These are phyloP conservation scores for Trichoderma simmonsii DNA, from an alignment of 2,329 filamentous ascomycete genomes.

Conservation along the genomic window DNA sequence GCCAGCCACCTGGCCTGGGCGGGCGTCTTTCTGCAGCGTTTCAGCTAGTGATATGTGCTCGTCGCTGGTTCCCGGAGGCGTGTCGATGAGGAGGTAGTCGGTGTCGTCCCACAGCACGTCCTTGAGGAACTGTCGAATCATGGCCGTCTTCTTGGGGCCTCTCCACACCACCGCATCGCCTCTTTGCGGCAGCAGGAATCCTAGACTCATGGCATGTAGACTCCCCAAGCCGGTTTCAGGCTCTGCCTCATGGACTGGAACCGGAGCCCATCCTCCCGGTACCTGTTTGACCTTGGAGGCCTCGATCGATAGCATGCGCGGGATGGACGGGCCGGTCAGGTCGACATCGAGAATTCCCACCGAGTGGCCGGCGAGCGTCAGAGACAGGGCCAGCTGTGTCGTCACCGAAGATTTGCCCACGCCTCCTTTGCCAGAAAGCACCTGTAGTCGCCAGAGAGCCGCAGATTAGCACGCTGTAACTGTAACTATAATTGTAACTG, in stretches of 20 bases:
- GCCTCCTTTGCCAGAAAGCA: conserved; percentile 94
- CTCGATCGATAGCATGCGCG: conserved; percentile 89
- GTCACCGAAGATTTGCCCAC: conserved; percentile 98
- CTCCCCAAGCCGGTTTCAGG: conserved; percentile 53
- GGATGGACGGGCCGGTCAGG: conserved; percentile 93
- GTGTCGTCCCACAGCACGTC: conserved; percentile 84
- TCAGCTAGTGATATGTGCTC: conserved; percentile 96
- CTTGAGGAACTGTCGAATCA: conserved; percentile 93
- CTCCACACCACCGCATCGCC: conserved; percentile 96
- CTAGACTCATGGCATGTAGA: conserved; percentile 84
- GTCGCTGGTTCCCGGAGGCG: conserved; percentile 91
- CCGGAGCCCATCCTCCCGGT: conserved; percentile 87
- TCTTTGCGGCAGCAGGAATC: conserved; percentile 78
- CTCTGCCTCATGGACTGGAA: conserved; percentile 69
- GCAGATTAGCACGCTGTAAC: neutral
- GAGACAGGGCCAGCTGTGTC: conserved; percentile 86
- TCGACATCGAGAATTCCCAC: conserved; percentile 96
- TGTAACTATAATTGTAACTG: neutral
- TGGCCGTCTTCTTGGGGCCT: conserved; percentile 97
- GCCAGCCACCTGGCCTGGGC: conserved; percentile 69
- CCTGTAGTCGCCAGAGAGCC: conserved; percentile 35
- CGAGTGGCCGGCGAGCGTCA: conserved; percentile 79
- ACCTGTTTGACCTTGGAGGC: conserved; percentile 85
- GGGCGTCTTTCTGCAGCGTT: conserved; percentile 65
- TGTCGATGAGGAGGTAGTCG: conserved; percentile 95